A percentile compares a stretch with the other conserved stretches of the same genome.
Evolutionary conservation across 208 protist species (phyloP).

Genomic region (Leishmania major): DNA sequence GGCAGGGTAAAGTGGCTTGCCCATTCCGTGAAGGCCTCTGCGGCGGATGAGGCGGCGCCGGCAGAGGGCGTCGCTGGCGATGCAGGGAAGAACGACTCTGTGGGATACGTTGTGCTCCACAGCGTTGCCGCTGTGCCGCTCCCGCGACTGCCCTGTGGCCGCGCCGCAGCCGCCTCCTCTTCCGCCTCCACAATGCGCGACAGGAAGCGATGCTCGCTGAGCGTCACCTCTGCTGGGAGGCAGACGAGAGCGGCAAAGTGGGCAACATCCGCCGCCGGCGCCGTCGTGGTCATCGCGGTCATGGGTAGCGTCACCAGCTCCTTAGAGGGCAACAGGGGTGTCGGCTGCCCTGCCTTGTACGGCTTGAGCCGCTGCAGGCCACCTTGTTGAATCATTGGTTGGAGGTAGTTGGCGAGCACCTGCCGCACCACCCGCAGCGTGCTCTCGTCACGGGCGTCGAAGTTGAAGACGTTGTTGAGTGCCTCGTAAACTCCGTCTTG

Average conservation of each 20-base stretch:
- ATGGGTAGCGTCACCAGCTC: conserved; percentile 33
- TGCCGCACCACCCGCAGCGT: conserved; percentile 72
- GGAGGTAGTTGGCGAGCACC: conserved; percentile 54
- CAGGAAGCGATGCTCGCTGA: conserved; percentile 1
- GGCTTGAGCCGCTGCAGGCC: conserved; percentile 55
- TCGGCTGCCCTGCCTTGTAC: conserved; percentile 41
- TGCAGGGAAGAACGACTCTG: conserved; percentile 19
- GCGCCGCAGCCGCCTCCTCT: background rate
- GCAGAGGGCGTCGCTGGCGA: background rate
- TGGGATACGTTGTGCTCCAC: conserved; percentile 40
- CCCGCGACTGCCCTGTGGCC: background rate
- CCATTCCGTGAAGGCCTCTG: conserved; percentile 74
- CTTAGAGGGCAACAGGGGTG: conserved; percentile 31
- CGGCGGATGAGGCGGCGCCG: background rate
- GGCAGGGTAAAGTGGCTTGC: conserved; percentile 43
- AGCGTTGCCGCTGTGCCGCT: background rate
- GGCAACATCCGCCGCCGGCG: background rate
- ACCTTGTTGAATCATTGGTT: conserved; percentile 40
- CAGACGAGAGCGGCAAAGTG: conserved; percentile 5
- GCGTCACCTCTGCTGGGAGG: conserved; percentile 8
- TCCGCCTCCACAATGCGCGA: conserved; percentile 6
- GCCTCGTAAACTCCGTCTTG: conserved; percentile 83
- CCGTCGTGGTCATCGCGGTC: background rate
- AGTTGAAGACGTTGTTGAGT: conserved; percentile 89
- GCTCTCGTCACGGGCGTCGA: conserved; percentile 78